A percentile compares a stretch with the other conserved stretches of the same genome.
phyloP scores from a whole-genome alignment of 441 rosid genomes.

The Aleurites moluccanus region DNA sequence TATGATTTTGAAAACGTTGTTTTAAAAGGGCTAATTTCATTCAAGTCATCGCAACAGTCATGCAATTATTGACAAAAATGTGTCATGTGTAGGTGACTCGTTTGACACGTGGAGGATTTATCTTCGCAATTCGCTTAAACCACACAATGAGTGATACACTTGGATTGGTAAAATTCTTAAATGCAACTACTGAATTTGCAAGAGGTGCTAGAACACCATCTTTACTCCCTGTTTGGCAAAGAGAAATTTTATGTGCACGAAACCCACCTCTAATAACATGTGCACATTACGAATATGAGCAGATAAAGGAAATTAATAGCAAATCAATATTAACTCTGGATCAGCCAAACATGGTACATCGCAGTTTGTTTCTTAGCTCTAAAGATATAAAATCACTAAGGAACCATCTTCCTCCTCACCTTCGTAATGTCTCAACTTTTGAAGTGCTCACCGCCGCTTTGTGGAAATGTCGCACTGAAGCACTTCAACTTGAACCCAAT shows the following conservation, averaged over 20 bases:
- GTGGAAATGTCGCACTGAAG: slow-evolving; percentile 22
- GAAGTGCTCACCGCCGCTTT: slow-evolving; percentile 9
- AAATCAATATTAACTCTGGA: background rate
- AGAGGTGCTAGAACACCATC: background rate
- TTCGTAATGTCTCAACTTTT: background rate
- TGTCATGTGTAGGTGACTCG: slow-evolving; percentile 15
- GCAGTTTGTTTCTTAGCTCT: slow-evolving; percentile 12
- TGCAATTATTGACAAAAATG: too few species aligned
- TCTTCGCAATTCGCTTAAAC: slow-evolving; percentile 20
- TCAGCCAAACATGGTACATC: background rate
- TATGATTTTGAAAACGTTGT: too few species aligned
- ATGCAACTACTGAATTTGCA: slow-evolving; percentile 8
- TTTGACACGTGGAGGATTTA: slow-evolving; percentile 19
- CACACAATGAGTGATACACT: slow-evolving; percentile 5
- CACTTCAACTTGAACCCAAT: background rate
- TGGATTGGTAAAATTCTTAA: slow-evolving; percentile 16
- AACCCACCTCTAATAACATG: slow-evolving; percentile 12
- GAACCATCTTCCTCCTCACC: slow-evolving; percentile 1
- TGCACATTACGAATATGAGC: slow-evolving; percentile 10
- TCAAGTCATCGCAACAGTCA: too few species aligned
- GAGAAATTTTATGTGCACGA: slow-evolving; percentile 17
- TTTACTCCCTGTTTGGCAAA: slow-evolving; percentile 15
- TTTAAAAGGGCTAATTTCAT: too few species aligned
- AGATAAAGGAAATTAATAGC: background rate
- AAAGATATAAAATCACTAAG: background rate